These are phyloP conservation scores for Chamaecrista fasciculata DNA, from an alignment of 306 rosid genomes.

Conservation along the genomic window DNA sequence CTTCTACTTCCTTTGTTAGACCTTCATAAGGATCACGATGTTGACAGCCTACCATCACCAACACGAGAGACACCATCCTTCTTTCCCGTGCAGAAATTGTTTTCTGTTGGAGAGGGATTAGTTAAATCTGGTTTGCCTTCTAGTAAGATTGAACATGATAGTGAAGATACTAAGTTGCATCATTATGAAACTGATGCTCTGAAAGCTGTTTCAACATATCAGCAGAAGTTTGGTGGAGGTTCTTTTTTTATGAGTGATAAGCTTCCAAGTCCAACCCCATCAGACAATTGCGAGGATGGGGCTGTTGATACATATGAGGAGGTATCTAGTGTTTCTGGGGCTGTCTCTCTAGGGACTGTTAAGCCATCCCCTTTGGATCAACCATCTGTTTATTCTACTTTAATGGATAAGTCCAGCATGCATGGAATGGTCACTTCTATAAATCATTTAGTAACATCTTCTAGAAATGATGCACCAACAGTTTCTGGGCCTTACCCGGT, in stretches of 20 bases:
- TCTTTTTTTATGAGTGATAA: conserved; percentile 60
- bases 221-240: conserved; percentile 85
- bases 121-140: conserved; percentile 38
- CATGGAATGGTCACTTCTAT: conserved; percentile 39
- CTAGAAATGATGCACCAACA: conserved; percentile 40
- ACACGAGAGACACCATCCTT: conserved; percentile 64
- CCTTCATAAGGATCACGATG: conserved; percentile 95
- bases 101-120: conserved; percentile 39
- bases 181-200: conserved; percentile 84
- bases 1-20: conserved; percentile 74
- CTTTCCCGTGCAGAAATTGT: conserved; percentile 49
- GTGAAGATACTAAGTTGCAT: conserved; percentile 51
- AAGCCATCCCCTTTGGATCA: conserved; percentile 41
- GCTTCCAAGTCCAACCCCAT: conserved; percentile 99
- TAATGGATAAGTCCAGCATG: conserved; percentile 36
- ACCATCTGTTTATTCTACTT: conserved; percentile 39
- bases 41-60: conserved; percentile 95
- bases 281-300: conserved; percentile 60
- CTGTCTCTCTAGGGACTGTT: conserved; percentile 34
- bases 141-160: conserved; percentile 34
- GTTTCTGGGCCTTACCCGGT: conserved; percentile 40
- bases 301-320: conserved; percentile 60
- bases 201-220: conserved; percentile 87
- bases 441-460: conserved; percentile 26
- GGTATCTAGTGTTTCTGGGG: conserved; percentile 60